Conservation (phyloP, 2,329 filamentous ascomycete genomes). For the Trichoderma harzianum region DNA sequence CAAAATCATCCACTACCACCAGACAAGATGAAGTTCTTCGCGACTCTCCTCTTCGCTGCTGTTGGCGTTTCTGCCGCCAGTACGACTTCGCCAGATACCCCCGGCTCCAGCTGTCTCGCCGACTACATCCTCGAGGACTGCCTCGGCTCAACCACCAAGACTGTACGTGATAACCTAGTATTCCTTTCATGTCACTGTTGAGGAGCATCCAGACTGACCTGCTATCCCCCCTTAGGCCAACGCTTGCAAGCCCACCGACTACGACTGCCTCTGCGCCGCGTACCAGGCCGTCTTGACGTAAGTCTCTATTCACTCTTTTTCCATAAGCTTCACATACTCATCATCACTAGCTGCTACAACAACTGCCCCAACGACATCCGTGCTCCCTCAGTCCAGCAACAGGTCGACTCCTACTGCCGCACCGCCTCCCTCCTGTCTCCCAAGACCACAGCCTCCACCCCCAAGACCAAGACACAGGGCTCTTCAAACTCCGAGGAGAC, state of each 20-base stretch:
- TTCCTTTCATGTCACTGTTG: not conserved
- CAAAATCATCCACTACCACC: not conserved
- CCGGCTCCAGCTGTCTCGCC: constrained; percentile 39
- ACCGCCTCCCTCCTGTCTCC: constrained; percentile 44
- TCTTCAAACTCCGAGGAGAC: constrained; percentile 22
- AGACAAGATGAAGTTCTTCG: constrained; percentile 45
- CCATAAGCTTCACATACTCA: not conserved
- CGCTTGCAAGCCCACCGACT: constrained; percentile 41
- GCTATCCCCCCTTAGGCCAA: constrained; percentile 27
- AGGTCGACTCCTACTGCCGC: constrained; percentile 44
- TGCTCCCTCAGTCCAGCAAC: constrained; percentile 32
- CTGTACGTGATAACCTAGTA: constrained; percentile 26
- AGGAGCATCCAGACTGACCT: not conserved
- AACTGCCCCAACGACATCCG: constrained; percentile 52
- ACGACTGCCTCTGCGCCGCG: constrained; percentile 45
- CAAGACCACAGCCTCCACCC: constrained; percentile 26
- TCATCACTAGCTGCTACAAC: constrained; percentile 47
- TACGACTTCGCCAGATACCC: constrained; percentile 28
- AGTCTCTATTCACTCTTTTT: constrained; percentile 22
- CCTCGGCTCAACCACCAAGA: constrained; percentile 38
- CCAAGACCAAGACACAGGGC: constrained; percentile 24
- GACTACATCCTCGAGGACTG: constrained; percentile 47
- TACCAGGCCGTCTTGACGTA: constrained; percentile 46
- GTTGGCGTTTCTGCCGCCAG: constrained; percentile 9
- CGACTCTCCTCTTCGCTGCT: constrained; percentile 36